Evolutionary conservation across 2,329 filamentous ascomycete species (phyloP), one percentile per base, ranked within the genome.

Genomic region (Fusarium aywerte): DNA sequence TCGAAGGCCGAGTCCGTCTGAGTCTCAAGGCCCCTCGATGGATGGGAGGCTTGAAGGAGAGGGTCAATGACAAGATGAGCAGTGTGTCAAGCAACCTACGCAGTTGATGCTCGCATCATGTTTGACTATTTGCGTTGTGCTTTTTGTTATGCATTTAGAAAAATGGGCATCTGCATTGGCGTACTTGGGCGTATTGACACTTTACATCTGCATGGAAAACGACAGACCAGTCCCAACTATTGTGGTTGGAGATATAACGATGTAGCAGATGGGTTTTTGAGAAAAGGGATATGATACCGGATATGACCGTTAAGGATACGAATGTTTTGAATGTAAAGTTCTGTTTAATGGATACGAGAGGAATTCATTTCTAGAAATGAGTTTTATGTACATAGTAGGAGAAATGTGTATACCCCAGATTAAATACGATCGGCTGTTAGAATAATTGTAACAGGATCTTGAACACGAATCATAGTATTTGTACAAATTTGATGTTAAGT

Each of bases 1-100:
- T 96, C 35, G 95, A 99, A 79, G 95, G 93, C 1, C 89, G 92
- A 71, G 87, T 97, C 18, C 80, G 85, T 43, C 79, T 88, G 70
- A 85, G 80, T 52, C 77, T 89, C 42, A 87, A 86, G 79, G 77
- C 83, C 38, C 84, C 85, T 11, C 81, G 82, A 72, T 85, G 83
- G 79, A 74, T 82, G 65, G 81, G 83, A 15, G 80, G 80, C 7
- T 72, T 80, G 33, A 76, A 82, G 18, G 79, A 78, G 60, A 79
- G 78, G 58, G 73, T 84, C 53, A 82, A 77, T 63, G 81, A 83
- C 43, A 84, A 80, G 32, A 77, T 85, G 70, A 86, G 81, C 72
- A 84, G 80, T 43, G 78, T 85, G 16, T 80, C 78, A 23, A 84
- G 79, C 67, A 84, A 78, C 49, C 73, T 82, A 38, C 75, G 76